These are phyloP conservation scores for Plantago coronopus DNA, from an alignment of 305 asterid species.

Conservation along the genomic window DNA sequence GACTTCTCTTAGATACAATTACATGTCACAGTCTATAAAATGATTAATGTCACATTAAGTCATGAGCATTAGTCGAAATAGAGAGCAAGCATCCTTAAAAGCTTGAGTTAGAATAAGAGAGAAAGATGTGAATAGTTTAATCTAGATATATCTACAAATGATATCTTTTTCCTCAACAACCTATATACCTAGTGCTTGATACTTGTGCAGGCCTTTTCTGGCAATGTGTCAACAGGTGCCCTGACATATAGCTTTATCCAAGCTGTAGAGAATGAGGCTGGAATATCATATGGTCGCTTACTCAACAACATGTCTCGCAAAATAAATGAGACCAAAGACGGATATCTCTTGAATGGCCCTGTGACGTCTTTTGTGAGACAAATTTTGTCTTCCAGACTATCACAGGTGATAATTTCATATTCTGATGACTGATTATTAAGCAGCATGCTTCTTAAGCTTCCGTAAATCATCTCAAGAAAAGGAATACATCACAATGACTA, in stretches of 20 bases:
- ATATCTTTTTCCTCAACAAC: slow-evolving; percentile 3
- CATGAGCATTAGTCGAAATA: not conserved
- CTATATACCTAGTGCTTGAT: slow-evolving; percentile 12
- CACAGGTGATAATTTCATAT: slow-evolving; percentile 29
- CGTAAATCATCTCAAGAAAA: slow-evolving; percentile 8
- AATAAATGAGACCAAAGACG: slow-evolving; percentile 28
- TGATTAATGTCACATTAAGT: not conserved
- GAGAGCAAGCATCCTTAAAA: not conserved
- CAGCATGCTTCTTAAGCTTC: not conserved
- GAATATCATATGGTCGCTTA: slow-evolving; percentile 44
- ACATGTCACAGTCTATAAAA: too few relatives aligned
- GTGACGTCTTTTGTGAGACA: slow-evolving; percentile 28
- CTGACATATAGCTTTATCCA: slow-evolving; percentile 57
- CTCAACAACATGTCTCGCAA: slow-evolving; percentile 39
- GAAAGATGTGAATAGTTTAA: not conserved
- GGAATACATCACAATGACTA: slow-evolving; percentile 4
- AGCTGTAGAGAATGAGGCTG: slow-evolving; percentile 41
- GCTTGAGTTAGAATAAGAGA: not conserved
- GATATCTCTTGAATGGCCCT: slow-evolving; percentile 26
- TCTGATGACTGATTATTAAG: not conserved
- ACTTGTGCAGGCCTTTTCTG: slow-evolving; percentile 43
- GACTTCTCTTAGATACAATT: too few relatives aligned
- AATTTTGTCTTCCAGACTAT: slow-evolving; percentile 17
- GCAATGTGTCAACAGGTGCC: slow-evolving; percentile 46
- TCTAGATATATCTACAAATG: slow-evolving; percentile 6